phyloP scores from a whole-genome alignment of 208 protist species.

The Leishmania mexicana region DNA sequence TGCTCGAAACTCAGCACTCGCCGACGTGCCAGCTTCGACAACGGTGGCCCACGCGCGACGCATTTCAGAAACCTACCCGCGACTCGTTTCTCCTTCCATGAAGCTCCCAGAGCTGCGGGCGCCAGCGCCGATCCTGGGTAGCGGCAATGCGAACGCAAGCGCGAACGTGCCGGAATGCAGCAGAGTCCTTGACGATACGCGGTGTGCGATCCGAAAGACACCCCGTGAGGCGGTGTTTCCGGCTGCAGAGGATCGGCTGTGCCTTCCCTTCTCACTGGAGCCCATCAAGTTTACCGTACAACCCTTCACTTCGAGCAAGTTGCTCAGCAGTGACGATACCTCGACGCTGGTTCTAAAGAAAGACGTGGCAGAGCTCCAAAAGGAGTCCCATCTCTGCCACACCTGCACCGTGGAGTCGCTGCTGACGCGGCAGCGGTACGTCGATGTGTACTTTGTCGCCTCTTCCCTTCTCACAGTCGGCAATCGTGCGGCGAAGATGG shows the following conservation, averaged over 20 bases:
- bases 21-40: background rate
- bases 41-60: background rate
- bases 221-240: background rate
- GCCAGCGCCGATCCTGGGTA: background rate
- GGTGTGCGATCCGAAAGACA: background rate
- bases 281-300: background rate
- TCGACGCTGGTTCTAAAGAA: background rate
- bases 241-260: background rate
- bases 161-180: background rate
- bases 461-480: constrained; percentile 11
- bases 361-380: background rate
- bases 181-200: background rate
- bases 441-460: constrained; percentile 31
- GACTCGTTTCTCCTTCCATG: background rate
- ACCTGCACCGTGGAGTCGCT: background rate
- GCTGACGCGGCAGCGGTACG: constrained; percentile 28
- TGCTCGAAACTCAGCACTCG: background rate
- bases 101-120: constrained; percentile 3
- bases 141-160: background rate
- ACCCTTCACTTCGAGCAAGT: background rate
- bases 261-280: background rate
- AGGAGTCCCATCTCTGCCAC: background rate
- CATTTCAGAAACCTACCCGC: background rate
- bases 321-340: background rate
- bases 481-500: background rate